phyloP scores from a whole-genome alignment of 805 yeast genomes.

The Candida tammaniensis region DNA sequence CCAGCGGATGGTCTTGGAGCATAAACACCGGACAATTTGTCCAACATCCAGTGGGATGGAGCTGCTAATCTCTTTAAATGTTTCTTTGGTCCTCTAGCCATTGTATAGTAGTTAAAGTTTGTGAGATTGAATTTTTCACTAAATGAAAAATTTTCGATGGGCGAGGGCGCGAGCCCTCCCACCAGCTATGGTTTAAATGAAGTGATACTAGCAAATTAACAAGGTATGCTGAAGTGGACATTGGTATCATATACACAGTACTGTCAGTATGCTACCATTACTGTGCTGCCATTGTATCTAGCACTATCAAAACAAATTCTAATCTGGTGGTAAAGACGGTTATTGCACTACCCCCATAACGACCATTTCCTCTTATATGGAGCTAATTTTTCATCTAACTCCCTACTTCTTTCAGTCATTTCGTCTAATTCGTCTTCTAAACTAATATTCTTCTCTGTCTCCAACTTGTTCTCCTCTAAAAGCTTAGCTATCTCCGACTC shows the following conservation, averaged over 20 bases:
- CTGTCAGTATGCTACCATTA: no score
- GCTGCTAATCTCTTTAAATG: slow-evolving; percentile 99
- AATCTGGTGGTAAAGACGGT: no score
- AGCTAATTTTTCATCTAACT: slow-evolving; percentile 10
- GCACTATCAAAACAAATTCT: no score
- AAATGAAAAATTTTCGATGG: slow-evolving; percentile 5
- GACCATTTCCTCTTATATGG: slow-evolving; percentile 14
- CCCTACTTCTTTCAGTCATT: slow-evolving; percentile 8
- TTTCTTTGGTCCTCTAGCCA: slow-evolving; percentile 58
- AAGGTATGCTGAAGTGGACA: no score
- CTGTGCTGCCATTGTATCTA: no score
- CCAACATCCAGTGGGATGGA: slow-evolving; percentile 99
- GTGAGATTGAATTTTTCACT: background rate
- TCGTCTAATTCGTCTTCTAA: slow-evolving; percentile 35
- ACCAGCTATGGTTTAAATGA: no score
- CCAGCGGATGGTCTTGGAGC: slow-evolving; percentile 99
- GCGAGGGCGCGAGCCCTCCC: no score
- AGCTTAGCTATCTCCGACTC: slow-evolving; percentile 36
- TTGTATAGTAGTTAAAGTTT: no score
- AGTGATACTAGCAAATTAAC: no score
- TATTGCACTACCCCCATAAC: no score
- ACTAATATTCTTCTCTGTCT: slow-evolving; percentile 36
- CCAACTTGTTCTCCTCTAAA: slow-evolving; percentile 33
- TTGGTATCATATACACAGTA: no score
- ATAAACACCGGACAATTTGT: slow-evolving; percentile 98